phyloP scores from a whole-genome alignment of 257 asterid species.

The Lavandula angustifolia region DNA sequence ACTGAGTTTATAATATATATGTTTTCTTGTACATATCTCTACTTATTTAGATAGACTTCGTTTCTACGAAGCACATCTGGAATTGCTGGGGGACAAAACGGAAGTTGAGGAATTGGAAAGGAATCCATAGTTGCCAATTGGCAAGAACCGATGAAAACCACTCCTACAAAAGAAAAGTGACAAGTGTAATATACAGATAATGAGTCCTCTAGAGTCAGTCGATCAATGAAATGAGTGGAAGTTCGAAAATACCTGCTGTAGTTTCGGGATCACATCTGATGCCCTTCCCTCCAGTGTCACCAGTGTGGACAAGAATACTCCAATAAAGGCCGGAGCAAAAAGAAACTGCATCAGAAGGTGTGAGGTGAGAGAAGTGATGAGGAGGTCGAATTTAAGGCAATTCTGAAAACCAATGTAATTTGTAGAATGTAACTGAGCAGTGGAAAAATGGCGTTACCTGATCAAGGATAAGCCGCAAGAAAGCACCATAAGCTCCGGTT shows the following conservation, averaged over 20 bases:
- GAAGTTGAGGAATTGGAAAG: slow-evolving; percentile 91
- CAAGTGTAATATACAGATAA: no score
- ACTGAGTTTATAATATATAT: no score
- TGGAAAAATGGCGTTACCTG: slow-evolving; percentile 54
- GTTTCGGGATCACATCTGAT: slow-evolving; percentile 68
- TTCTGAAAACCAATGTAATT: no score
- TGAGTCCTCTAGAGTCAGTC: no score
- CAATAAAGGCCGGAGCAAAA: slow-evolving; percentile 77
- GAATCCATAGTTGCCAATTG: slow-evolving; percentile 97
- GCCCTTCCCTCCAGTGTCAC: slow-evolving; percentile 79
- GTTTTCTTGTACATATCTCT: no score
- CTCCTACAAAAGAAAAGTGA: slow-evolving; percentile 46
- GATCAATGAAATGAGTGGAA: neutral
- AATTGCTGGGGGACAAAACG: slow-evolving; percentile 91
- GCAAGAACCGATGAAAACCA: slow-evolving; percentile 89
- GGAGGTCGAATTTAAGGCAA: slow-evolving; percentile 2
- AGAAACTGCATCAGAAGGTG: slow-evolving; percentile 50
- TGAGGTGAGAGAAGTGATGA: slow-evolving; percentile 2
- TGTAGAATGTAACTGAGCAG: neutral
- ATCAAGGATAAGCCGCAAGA: slow-evolving; percentile 72
- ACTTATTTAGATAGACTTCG: neutral
- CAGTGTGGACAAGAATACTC: slow-evolving; percentile 58
- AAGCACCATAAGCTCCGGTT: slow-evolving; percentile 72
- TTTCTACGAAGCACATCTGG: slow-evolving; percentile 58
- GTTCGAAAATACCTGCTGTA: slow-evolving; percentile 60